Conservation (phyloP, 2,329 filamentous ascomycete species). For the Endoconidiophora polonica region DNA sequence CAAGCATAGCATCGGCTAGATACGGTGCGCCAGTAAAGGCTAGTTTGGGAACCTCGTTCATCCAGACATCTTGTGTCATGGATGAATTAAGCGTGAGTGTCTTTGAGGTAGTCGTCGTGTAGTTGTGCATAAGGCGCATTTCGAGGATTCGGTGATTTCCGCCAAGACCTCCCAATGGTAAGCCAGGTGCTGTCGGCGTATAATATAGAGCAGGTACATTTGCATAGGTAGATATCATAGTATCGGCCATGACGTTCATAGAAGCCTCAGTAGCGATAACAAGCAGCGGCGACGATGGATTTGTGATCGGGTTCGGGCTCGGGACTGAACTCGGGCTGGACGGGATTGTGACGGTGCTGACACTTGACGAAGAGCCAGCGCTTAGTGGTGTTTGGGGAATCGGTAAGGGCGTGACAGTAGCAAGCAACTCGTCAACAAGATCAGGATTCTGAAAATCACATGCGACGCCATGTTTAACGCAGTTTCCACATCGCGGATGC, state of each 20-base stretch:
- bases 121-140: constrained; percentile 47
- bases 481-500: constrained; percentile 49
- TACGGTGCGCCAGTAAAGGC: constrained; percentile 43
- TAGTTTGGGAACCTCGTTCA: constrained; percentile 40
- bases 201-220: constrained; percentile 19
- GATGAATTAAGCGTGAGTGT: constrained; percentile 40
- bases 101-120: constrained; percentile 41
- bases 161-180: constrained; percentile 13
- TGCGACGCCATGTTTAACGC: constrained; percentile 46
- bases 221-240: constrained; percentile 10
- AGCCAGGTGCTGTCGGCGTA: constrained; percentile 17
- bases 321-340: constrained; percentile 2
- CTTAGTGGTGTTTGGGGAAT: constrained; percentile 17
- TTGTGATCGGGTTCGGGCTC: background rate
- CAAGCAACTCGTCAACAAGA: constrained; percentile 27
- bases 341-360: background rate
- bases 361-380: constrained; percentile 5
- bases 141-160: constrained; percentile 32
- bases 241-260: constrained; percentile 15
- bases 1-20: constrained; percentile 46
- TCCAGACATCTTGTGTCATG: constrained; percentile 40
- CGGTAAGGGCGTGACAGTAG: constrained; percentile 21
- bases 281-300: constrained; percentile 14
- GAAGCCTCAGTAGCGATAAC: constrained; percentile 14
- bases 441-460: constrained; percentile 46